Evolutionary conservation across 2,329 filamentous ascomycete species (phyloP).

Genomic region (Pseudogymnoascus sp.): DNA sequence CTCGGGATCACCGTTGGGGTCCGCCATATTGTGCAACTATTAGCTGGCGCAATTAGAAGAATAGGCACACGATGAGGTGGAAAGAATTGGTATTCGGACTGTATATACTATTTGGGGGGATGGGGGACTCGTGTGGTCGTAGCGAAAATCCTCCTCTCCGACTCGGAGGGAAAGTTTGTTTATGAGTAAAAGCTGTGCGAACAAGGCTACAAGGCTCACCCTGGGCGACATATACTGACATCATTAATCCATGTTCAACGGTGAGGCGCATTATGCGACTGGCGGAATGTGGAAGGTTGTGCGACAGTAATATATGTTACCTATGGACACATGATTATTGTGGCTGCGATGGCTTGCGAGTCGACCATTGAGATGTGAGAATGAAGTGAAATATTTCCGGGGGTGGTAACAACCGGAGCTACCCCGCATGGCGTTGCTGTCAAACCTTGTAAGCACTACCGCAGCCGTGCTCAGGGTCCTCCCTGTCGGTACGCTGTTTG

Average conservation of each 20-base stretch:
- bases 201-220: background rate
- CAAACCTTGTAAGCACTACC: slow-evolving; percentile 1
- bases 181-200: background rate
- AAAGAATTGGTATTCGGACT: background rate
- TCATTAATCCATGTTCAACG: slow-evolving; percentile 2
- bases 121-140: background rate
- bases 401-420: background rate
- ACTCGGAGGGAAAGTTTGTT: background rate
- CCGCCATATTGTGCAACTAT: background rate
- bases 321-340: slow-evolving; percentile 2
- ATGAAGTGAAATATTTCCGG: background rate
- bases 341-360: background rate
- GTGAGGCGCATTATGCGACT: background rate
- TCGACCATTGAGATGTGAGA: slow-evolving; percentile 9
- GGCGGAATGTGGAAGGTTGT: background rate
- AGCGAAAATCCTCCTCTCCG: background rate
- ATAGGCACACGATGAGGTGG: background rate
- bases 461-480: background rate
- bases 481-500: slow-evolving; percentile 3
- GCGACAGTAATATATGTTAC: background rate
- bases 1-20: background rate
- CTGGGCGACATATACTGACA: background rate
- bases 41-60: background rate
- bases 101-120: background rate
- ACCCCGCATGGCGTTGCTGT: slow-evolving; percentile 7